These are phyloP conservation scores for Datisca glomerata DNA, from an alignment of 306 rosid species.

Conservation along the genomic window DNA sequence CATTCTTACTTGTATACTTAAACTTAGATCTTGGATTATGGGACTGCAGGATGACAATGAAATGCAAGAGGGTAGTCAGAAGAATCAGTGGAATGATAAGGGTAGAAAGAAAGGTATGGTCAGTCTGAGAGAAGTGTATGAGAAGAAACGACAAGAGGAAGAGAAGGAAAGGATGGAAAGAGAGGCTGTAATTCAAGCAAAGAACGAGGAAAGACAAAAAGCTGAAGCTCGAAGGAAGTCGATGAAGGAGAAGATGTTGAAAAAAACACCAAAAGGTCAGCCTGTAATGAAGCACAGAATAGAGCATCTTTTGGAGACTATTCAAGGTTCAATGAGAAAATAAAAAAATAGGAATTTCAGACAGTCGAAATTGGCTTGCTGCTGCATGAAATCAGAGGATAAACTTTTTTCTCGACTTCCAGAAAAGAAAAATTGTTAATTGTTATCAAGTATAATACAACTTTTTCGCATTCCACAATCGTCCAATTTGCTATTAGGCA, in stretches of 20 bases:
- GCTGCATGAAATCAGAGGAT: no score
- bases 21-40: no score
- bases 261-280: constrained; percentile 64
- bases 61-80: constrained; percentile 14
- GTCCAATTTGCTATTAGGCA: no score
- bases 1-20: no score
- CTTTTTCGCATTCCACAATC: no score
- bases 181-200: constrained; percentile 36
- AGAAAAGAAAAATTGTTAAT: no score
- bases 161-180: constrained; percentile 55
- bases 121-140: constrained; percentile 39
- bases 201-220: constrained; percentile 41
- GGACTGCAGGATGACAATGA: constrained; percentile 16
- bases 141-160: no score
- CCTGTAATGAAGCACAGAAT: constrained; percentile 81
- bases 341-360: no score
- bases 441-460: no score
- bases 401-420: no score
- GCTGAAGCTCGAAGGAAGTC: constrained; percentile 53
- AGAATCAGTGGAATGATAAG: no score
- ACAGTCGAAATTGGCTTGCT: no score
- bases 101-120: constrained; percentile 17
- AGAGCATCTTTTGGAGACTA: constrained; percentile 62
- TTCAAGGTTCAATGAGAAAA: constrained; percentile 36
- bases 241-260: constrained; percentile 44